phyloP scores from a whole-genome alignment of 192 early-diverging fungal species.

The Coemansia sp. region DNA sequence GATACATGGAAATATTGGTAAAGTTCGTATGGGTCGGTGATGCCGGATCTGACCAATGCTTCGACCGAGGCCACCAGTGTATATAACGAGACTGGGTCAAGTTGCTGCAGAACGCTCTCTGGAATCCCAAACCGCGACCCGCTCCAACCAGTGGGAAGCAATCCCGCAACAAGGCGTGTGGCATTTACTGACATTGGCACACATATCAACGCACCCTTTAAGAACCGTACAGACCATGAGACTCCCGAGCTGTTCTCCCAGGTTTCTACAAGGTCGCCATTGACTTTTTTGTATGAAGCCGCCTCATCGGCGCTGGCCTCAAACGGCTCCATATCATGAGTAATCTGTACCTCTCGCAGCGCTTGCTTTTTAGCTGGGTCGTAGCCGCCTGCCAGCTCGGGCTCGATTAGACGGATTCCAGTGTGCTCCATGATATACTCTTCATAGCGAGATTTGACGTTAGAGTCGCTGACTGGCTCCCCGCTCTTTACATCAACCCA shows the following conservation, averaged over 20 bases:
- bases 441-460: slow-evolving; percentile 88
- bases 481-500: slow-evolving; percentile 86
- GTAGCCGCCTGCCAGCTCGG: slow-evolving; percentile 77
- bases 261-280: slow-evolving; percentile 73
- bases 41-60: slow-evolving; percentile 81
- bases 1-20: slow-evolving; percentile 92
- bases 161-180: slow-evolving; percentile 75
- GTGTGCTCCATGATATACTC: slow-evolving; percentile 77
- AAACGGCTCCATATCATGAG: slow-evolving; percentile 81
- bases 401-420: slow-evolving; percentile 61
- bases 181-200: slow-evolving; percentile 86
- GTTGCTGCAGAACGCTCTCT: slow-evolving; percentile 82
- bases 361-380: slow-evolving; percentile 79
- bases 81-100: slow-evolving; percentile 83
- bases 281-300: slow-evolving; percentile 72
- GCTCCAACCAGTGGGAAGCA: slow-evolving; percentile 90
- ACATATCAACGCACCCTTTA: slow-evolving; percentile 81
- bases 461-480: slow-evolving; percentile 80
- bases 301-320: slow-evolving; percentile 87
- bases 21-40: slow-evolving; percentile 93
- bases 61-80: slow-evolving; percentile 84
- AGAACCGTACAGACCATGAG: slow-evolving; percentile 71
- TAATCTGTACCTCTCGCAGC: slow-evolving; percentile 84
- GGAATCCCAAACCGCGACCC: slow-evolving; percentile 86
- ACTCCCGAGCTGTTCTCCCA: slow-evolving; percentile 34